Base-by-base conservation (phyloP, 345 rosid species). In the Populus simonii region DNA sequence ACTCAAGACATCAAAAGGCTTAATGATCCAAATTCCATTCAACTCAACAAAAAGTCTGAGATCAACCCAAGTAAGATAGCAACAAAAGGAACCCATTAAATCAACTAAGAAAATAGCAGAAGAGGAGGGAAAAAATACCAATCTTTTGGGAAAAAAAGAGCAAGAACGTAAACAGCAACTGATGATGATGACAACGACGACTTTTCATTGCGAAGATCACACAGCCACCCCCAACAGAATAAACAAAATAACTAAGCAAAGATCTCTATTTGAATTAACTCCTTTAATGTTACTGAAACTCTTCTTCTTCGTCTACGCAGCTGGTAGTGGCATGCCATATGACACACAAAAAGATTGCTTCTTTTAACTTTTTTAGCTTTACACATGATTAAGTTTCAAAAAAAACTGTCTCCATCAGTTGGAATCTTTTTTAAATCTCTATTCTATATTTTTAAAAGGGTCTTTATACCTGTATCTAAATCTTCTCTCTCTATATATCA, bases 41-140 rank as follows among this genome's bases (percentile, higher is more conserved):
- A 75, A 72, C 43, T 43, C 31, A 74, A 53, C 38, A 9, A 43
- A 73, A 76, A 59, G 2, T 70, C 66, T 6, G 63, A 41, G 61
- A 80, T 79, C 81, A 80, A 76, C 72, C 76, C 72, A 31, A 23
- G 59, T 29, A 33, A 63, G 73, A 75, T 18, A 74, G 25, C 63
- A 79, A 25, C 39, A 74, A 9, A 76, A 9, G 63, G 16, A 75
- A 57, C 31, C 43, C 23, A 35, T 23, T 75, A 53, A 59, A 74
- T 25, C 6, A 1, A 62, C 22, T 41, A 61, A 53, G 13, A 36
- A 29, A 9, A 35, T 17, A 43, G n/a, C 8, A 77, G n/a, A 61
- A 66, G 22, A 70, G 73, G 53, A 55, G 12, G 29, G 22, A 31
- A 69, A 76, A 87, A 85, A 79, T 89, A 94, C 97, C 97, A 65